Base-by-base conservation (phyloP, 352 stramenopile species). In the Phytophthora niederhauseri region DNA sequence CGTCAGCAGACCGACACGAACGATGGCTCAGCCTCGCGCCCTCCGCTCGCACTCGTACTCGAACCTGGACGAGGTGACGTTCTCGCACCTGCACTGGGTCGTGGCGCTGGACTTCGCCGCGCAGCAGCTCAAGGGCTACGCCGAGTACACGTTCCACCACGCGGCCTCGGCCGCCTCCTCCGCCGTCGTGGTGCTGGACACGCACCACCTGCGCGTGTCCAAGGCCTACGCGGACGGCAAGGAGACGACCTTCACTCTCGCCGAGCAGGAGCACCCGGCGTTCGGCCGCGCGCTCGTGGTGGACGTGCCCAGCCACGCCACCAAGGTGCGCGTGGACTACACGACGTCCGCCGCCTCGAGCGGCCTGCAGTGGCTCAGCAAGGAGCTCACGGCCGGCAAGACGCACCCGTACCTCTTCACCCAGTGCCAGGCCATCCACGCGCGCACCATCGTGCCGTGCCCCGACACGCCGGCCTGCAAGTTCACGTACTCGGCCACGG, bases 361-460 rank as follows among this genome's bases (percentile, higher is more conserved):
- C 50, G 95, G 94, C 1, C 67, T 97, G 9, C 94, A 98, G 66
- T 99, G 93, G 93, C 86, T 99, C 12, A 77, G 79, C 6, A 97
- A 97, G 49, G 83, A 92, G 61, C 96, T 98, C 72, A 99, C 97
- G 41, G 92, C 94, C 19, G 95, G 91, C 17, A 98, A 98, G 73
- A 90, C 87, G 50, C 82, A 96, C 64, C 97, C 97, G 9, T 99
- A 98, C 75, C 77, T 98, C 24, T 98, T 98, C 76, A 98, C 94
- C 20, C 94, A 98, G 69, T 97, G 89, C 66, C 87, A 94, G 45
- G 96, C 97, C 6, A 99, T 99, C 73, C 97, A 99, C 74, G 95
- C 95, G 7, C 88, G 98, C 22, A 97, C 85, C 5, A 80, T 99
- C 38, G 58, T 99, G 34, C 98, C 98, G n/a, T 99, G 96, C 72